Conservation (phyloP, 768 basidiomycete species). For the button mushroom (Agaricus bisporus) region DNA sequence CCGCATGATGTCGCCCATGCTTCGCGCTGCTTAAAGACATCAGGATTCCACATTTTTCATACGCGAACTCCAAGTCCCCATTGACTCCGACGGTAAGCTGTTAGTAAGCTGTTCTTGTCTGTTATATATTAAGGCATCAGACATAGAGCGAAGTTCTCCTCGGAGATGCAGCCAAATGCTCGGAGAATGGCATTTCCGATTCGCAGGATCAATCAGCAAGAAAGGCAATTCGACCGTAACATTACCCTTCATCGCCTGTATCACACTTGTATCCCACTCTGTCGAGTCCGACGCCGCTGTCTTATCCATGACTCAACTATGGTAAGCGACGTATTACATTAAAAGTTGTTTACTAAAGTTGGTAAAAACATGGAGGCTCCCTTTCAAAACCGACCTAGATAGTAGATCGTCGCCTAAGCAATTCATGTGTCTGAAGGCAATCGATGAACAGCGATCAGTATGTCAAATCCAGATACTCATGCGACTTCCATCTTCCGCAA, state of each 20-base stretch:
- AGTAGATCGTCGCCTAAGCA: too few relatives aligned
- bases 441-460: too few relatives aligned
- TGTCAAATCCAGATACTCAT: too few relatives aligned
- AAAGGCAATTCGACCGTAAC: not conserved
- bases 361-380: too few relatives aligned
- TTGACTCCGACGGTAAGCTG: not conserved
- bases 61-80: not conserved
- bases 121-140: not conserved
- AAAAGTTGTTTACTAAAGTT: too few relatives aligned
- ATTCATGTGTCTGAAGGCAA: too few relatives aligned
- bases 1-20: too few relatives aligned
- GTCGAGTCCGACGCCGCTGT: not conserved
- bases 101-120: not conserved
- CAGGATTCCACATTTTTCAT: not conserved
- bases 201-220: constrained; percentile 2
- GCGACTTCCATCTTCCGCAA: too few relatives aligned
- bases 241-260: not conserved
- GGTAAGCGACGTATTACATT: too few relatives aligned
- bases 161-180: constrained; percentile 4
- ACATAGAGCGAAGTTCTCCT: constrained; percentile 2
- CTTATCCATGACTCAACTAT: too few relatives aligned
- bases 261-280: not conserved
- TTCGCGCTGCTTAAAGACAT: not conserved
- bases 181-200: constrained; percentile 1
- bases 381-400: too few relatives aligned